Evolutionary conservation across 305 asterid genomes (phyloP).

Genomic region (Solanum hybrid): DNA sequence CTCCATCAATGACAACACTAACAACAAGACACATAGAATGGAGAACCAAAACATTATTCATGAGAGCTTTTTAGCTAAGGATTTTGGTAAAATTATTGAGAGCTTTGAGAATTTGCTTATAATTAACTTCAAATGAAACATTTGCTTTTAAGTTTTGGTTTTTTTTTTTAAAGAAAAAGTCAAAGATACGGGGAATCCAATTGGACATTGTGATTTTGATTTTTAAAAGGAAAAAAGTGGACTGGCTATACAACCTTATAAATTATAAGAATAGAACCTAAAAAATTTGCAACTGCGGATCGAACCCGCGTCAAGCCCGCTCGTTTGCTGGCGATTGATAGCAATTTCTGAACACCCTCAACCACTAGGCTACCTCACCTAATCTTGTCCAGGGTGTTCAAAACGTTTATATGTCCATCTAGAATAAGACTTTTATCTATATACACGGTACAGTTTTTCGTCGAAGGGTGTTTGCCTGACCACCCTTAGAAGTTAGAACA

Average conservation of each 20-base stretch:
- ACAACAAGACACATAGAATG: not conserved
- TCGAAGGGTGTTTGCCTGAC: not conserved
- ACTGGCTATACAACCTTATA: not conserved
- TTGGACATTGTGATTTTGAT: not conserved
- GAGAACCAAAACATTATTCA: not conserved
- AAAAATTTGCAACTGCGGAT: not conserved
- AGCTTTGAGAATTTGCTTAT: not conserved
- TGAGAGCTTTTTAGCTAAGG: not conserved
- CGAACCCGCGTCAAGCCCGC: not conserved
- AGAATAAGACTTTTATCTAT: not conserved
- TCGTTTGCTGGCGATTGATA: not conserved
- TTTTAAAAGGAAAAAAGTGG: not conserved
- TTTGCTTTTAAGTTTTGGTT: not conserved
- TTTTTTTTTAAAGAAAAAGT: not conserved
- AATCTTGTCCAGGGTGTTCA: not conserved
- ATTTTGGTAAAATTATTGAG: not conserved
- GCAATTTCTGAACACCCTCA: not conserved
- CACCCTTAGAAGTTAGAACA: not conserved
- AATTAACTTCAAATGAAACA: not conserved
- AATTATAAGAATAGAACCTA: not conserved
- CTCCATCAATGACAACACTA: not conserved
- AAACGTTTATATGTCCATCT: not conserved
- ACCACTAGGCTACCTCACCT: not conserved
- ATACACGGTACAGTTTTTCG: not conserved
- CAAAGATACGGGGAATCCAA: not conserved